Evolutionary conservation across 2,329 filamentous ascomycete genomes (phyloP), one percentile per base, ranked within the genome.

Genomic region (Leptosphaerulina australis): DNA sequence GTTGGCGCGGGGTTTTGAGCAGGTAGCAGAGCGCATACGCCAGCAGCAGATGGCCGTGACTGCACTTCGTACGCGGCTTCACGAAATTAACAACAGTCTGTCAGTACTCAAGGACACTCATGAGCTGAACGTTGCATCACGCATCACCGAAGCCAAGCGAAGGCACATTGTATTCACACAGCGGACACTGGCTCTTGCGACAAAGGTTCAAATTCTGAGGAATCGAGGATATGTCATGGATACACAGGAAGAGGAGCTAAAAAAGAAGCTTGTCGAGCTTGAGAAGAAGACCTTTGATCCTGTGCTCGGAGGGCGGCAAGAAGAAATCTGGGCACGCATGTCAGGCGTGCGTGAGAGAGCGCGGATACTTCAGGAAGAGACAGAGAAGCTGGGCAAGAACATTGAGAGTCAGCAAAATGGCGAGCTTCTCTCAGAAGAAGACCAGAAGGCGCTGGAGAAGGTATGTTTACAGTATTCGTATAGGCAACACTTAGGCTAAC

Each of bases 321-420:
- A 94, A 72, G 90, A 94, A 76, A 84, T 94, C 34, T 94, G 90
- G 90, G 91, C 89, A 58, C 79, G 90, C 35, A 83, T 94, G 75
- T 87, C 91, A 38, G 83, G 87, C 28, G 77, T 94, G 37, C 80
- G 88, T 57, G 88, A 88, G 54, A 84, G 90, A 58, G 87, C 88
- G 17, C 83, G 87, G 59, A 82, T 85, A 63, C 73, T 95, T 60
- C 87, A 87, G 66, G 84, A 83, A 62, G 89, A 94, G 76, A 80
- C 90, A 50, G 88, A 87, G 68, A 86, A 85, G 74, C 78, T 86
- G 45, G 83, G 84, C 31, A 75, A 72, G 55, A 66, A 71, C 35
- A 63, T 75, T 4, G 68, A 73, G 2, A 75, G 79, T 20, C 76
- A 79, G 44, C 79, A 82, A 37, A 68, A 70, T 25, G 65, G 61